These are phyloP conservation scores for Neonectria hederae DNA, from an alignment of 2,329 filamentous ascomycete species.

Conservation along the genomic window DNA sequence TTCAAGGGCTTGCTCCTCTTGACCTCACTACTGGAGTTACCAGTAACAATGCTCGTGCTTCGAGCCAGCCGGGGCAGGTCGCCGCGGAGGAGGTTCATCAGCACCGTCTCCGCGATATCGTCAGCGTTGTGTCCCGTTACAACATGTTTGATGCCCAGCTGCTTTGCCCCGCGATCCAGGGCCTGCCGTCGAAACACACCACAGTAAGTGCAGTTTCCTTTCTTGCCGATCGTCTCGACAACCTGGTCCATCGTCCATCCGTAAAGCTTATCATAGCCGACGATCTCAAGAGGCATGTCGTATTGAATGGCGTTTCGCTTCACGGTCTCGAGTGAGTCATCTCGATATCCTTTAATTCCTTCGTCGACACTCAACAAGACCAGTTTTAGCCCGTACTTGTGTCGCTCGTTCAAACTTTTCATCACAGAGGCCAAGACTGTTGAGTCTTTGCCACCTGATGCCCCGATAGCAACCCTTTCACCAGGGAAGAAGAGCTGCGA, in stretches of 20 bases:
- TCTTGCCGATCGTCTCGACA: constrained; percentile 94
- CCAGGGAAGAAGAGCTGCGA: constrained; percentile 84
- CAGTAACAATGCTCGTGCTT: constrained; percentile 90
- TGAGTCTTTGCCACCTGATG: constrained; percentile 96
- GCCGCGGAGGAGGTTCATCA: constrained; percentile 95
- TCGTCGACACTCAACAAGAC: constrained; percentile 93
- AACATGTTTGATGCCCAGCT: constrained; percentile 88
- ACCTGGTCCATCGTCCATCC: constrained; percentile 99
- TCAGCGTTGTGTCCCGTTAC: constrained; percentile 98
- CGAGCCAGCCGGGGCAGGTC: constrained; percentile 88
- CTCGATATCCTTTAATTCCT: constrained; percentile 95
- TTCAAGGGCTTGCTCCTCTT: constrained; percentile 97
- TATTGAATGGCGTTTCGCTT: constrained; percentile 94
- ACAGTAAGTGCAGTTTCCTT: constrained; percentile 98
- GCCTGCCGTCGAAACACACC: constrained; percentile 96
- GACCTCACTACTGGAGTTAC: constrained; percentile 80
- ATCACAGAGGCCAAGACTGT: constrained; percentile 94
- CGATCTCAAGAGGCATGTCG: constrained; percentile 88
- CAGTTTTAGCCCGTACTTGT: constrained; percentile 86
- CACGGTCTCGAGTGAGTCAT: constrained; percentile 95
- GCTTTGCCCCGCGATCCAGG: constrained; percentile 88
- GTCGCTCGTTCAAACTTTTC: constrained; percentile 91
- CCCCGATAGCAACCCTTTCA: constrained; percentile 91
- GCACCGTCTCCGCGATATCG: constrained; percentile 94
- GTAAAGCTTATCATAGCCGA: constrained; percentile 93